A percentile compares a stretch with the other conserved stretches of the same genome.
Evolutionary conservation across 2,329 filamentous ascomycete species (phyloP).

Genomic region (Cercospora sp.): DNA sequence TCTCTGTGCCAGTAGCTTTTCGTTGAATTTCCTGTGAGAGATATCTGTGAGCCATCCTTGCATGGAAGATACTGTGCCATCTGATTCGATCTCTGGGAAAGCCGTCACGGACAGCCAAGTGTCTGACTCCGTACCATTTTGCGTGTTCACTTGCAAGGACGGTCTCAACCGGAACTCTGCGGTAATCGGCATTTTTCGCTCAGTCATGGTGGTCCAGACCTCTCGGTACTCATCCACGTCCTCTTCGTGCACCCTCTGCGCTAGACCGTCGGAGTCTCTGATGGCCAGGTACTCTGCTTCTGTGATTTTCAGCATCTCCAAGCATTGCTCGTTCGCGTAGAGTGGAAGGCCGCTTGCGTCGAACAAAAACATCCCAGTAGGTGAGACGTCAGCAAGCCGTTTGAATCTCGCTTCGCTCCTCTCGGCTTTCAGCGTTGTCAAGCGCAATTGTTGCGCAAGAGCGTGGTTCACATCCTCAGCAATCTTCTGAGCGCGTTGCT

Average conservation of each 20-base stretch:
- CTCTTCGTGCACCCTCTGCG: slow-evolving; percentile 36
- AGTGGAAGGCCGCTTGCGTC: slow-evolving; percentile 40
- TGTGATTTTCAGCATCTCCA: slow-evolving; percentile 38
- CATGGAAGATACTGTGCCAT: slow-evolving; percentile 34
- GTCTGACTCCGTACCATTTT: slow-evolving; percentile 33
- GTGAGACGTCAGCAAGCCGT: slow-evolving; percentile 43
- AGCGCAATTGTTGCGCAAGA: slow-evolving; percentile 40
- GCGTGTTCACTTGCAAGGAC: slow-evolving; percentile 38
- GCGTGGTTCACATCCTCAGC: slow-evolving; percentile 42
- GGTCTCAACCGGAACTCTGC: slow-evolving; percentile 44
- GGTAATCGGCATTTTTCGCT: slow-evolving; percentile 39
- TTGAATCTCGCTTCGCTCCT: slow-evolving; percentile 44
- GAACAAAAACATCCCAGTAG: slow-evolving; percentile 45
- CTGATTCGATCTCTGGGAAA: slow-evolving; percentile 36
- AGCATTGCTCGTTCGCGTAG: slow-evolving; percentile 47
- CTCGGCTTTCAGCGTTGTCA: slow-evolving; percentile 37
- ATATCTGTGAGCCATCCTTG: slow-evolving; percentile 42
- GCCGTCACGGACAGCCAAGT: slow-evolving; percentile 39
- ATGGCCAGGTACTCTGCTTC: slow-evolving; percentile 23
- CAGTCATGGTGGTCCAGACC: slow-evolving; percentile 37
- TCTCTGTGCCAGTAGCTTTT: slow-evolving; percentile 34
- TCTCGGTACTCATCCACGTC: slow-evolving; percentile 39
- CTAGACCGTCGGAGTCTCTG: slow-evolving; percentile 16
- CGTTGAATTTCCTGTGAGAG: slow-evolving; percentile 38
- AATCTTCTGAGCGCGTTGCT: slow-evolving; percentile 38